phyloP scores from a whole-genome alignment of 2,329 filamentous ascomycete species.

The Pseudogymnoascus sp. region DNA sequence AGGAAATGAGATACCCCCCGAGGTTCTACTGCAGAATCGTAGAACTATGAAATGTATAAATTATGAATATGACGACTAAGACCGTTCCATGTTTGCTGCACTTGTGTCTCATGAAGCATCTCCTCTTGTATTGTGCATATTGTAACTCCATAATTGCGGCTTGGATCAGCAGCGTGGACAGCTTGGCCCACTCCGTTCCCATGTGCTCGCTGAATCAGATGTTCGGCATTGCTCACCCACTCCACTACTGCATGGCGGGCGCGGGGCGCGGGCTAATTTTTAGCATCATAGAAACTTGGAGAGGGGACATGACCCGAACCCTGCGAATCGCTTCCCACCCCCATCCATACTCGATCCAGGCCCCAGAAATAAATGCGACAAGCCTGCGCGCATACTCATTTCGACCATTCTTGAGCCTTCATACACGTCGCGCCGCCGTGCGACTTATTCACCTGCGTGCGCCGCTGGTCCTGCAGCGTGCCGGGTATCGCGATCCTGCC shows the following conservation, averaged over 20 bases:
- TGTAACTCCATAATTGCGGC: neutral
- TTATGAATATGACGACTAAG: neutral
- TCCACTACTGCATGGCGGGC: conserved; percentile 2
- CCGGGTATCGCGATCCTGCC: conserved; percentile 5
- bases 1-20: neutral
- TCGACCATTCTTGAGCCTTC: neutral
- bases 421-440: conserved; percentile 2
- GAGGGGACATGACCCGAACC: conserved; percentile 3
- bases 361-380: neutral
- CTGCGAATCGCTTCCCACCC: neutral
- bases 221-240: conserved; percentile 5
- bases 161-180: neutral
- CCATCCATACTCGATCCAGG: neutral
- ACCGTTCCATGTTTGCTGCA: neutral
- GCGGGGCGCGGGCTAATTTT: conserved; percentile 1
- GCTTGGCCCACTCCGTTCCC: neutral
- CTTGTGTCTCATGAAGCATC: neutral
- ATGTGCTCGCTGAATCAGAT: conserved; percentile 5
- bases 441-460: conserved; percentile 4
- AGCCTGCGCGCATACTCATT: neutral
- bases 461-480: conserved; percentile 4
- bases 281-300: conserved; percentile 7
- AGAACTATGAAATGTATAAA: neutral
- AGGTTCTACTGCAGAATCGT: neutral
- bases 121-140: neutral